Base-by-base conservation (phyloP, 108 stramenopile species). In the Pelagomonas calceolata region DNA sequence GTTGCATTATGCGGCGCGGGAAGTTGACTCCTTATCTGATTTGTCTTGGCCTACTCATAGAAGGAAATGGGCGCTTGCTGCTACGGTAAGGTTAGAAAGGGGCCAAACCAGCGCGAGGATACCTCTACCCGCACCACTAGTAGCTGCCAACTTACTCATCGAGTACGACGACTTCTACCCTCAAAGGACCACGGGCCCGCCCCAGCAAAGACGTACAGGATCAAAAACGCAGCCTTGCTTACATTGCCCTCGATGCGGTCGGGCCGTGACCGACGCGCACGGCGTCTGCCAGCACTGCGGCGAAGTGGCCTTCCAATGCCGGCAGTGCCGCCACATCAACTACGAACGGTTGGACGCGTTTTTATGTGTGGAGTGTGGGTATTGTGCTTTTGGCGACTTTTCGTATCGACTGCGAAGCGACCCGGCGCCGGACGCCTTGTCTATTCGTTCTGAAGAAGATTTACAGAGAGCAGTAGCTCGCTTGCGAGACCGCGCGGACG, bases 351-450 rank as follows among this genome's bases (percentile, higher is more conserved):
- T 94, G 34, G 93, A 95, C 78, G 93, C 95, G 35, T 96, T 98
- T 69, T 74, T 98, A 16, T 98, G 96, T 68, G 93, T 92, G 32
- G 96, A 95, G 77, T 98, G 96, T 74, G 96, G 96, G 12, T 94
- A 94, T 78, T 95, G 94, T 70, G 76, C 91, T 17, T 84, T 87
- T 65, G 96, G 88, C 43, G 81, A 74, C 32, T 95, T 98, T 73
- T 72, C 78, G 46, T 89, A 77, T 72, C 74, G 68, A 0, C 63
- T 84, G n/a, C 34, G 67, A 32, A 75, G 76, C 29, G 76, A 43
- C 14, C 30, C 46, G 67, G 80, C 79, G n/a, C 77, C 68, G 17
- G 72, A 79, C 36, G 74, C 75, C 4, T 31, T 73, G 16, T 31
- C 77, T 4, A 44, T 69, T 37, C 12, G 16, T 4, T 68, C 68